These are phyloP conservation scores for Ploettnerulaceae sp. DNA, from an alignment of 2,329 filamentous ascomycete genomes.

Conservation along the genomic window DNA sequence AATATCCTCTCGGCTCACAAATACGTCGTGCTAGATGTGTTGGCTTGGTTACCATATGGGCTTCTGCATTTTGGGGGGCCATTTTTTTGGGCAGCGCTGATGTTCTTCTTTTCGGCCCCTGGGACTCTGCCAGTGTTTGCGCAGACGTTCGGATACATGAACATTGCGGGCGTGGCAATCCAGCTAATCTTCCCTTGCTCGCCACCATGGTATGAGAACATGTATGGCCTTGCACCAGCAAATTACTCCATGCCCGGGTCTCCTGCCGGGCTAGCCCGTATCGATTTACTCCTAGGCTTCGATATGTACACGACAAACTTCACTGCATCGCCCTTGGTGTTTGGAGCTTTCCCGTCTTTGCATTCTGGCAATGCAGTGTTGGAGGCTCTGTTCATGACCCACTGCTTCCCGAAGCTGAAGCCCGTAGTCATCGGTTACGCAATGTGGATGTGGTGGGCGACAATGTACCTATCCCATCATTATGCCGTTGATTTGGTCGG, in stretches of 20 bases:
- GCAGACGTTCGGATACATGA: conserved; percentile 87
- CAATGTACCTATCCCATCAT: conserved; percentile 96
- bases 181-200: conserved; percentile 91
- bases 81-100: conserved; percentile 67
- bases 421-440: conserved; percentile 78
- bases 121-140: conserved; percentile 81
- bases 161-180: conserved; percentile 78
- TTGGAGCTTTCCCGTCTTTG: conserved; percentile 90
- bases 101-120: conserved; percentile 87
- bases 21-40: conserved; percentile 73
- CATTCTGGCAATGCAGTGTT: conserved; percentile 87
- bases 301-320: conserved; percentile 93
- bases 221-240: conserved; percentile 83
- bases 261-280: conserved; percentile 80
- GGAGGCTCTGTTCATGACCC: conserved; percentile 87
- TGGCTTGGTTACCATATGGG: conserved; percentile 93
- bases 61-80: conserved; percentile 86
- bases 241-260: conserved; percentile 89
- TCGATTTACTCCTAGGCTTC: conserved; percentile 84
- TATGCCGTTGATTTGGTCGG: conserved; percentile 91
- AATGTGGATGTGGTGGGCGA: conserved; percentile 96
- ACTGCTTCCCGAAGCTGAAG: conserved; percentile 80
- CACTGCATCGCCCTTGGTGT: conserved; percentile 83
- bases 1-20: conserved; percentile 93
- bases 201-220: conserved; percentile 94